Conservation (phyloP, 1,284 basidiomycete genomes). For the Grifola frondosa region DNA sequence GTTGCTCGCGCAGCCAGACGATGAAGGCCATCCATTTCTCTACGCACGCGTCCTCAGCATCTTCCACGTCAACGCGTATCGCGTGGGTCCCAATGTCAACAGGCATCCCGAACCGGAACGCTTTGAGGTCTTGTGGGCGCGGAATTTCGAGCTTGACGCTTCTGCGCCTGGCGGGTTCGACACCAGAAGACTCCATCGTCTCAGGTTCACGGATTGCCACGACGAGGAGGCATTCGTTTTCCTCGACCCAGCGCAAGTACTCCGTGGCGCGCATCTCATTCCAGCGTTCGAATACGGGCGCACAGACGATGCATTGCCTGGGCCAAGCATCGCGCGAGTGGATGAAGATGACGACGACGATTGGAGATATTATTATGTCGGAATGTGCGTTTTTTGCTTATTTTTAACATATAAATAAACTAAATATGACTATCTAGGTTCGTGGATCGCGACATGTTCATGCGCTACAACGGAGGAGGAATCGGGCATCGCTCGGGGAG, state of each 20-base stretch:
- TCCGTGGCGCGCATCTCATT: constrained; percentile 38
- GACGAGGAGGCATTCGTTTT: constrained; percentile 39
- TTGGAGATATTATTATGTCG: constrained; percentile 6
- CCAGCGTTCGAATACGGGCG: constrained; percentile 32
- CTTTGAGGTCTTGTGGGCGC: constrained; percentile 37
- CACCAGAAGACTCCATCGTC: constrained; percentile 26
- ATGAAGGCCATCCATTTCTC: constrained; percentile 18
- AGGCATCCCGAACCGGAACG: constrained; percentile 1
- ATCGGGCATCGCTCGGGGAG: too few species aligned
- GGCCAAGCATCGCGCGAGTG: constrained; percentile 20
- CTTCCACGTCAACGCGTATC: constrained; percentile 23
- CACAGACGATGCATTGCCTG: constrained; percentile 18
- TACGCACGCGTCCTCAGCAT: constrained; percentile 17
- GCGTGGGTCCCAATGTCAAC: neutral
- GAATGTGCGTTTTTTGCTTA: too few species aligned
- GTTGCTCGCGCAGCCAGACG: constrained; percentile 19
- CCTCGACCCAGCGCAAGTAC: constrained; percentile 35
- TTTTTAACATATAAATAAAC: too few species aligned
- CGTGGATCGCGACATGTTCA: constrained; percentile 3
- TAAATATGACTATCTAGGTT: neutral
- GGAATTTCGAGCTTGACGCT: constrained; percentile 31
- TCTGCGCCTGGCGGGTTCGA: constrained; percentile 17
- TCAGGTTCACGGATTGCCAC: constrained; percentile 31
- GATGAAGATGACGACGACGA: neutral
- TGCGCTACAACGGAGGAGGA: constrained; percentile 1